phyloP scores from a whole-genome alignment of 192 early-diverging fungal genomes.

The Coemansia furcata region DNA sequence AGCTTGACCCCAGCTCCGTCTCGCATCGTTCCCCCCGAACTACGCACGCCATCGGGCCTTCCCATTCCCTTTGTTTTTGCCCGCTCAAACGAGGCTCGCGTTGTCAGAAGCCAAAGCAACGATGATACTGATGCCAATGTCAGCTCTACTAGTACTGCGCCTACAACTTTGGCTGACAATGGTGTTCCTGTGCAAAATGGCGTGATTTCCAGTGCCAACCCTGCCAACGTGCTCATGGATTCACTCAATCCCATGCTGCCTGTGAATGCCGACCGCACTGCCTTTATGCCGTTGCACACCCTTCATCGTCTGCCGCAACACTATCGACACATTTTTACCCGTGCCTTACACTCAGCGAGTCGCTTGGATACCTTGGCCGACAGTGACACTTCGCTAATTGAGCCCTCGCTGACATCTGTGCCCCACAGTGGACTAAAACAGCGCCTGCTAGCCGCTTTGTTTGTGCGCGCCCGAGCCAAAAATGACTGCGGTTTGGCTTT shows the following conservation, averaged over 20 bases:
- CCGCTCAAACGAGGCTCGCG: conserved; percentile 3
- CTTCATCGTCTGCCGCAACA: conserved; percentile 34
- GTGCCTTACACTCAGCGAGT: conserved; percentile 30
- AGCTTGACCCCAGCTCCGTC: neutral
- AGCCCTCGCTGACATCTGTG: conserved; percentile 37
- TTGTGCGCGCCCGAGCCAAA: conserved; percentile 19
- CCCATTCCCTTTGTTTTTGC: conserved; percentile 20
- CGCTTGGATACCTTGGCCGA: conserved; percentile 37
- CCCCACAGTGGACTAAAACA: conserved; percentile 50
- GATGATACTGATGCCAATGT: neutral
- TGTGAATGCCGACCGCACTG: neutral
- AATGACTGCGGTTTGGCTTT: conserved; percentile 14
- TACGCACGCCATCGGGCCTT: conserved; percentile 4
- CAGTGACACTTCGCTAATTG: conserved; percentile 20
- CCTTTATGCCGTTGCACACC: conserved; percentile 24
- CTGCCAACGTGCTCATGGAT: neutral
- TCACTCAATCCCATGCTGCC: conserved; percentile 17
- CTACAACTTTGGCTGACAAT: too few relatives aligned
- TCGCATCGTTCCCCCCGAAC: neutral
- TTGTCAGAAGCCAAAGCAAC: neutral
- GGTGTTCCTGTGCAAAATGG: neutral
- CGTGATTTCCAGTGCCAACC: neutral
- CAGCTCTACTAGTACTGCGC: neutral
- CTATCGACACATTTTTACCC: conserved; percentile 42
- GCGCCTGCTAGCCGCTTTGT: conserved; percentile 40